These are phyloP conservation scores for Pseudopediastrum boryanum DNA, from an alignment of 139 green algal species.

Conservation along the genomic window DNA sequence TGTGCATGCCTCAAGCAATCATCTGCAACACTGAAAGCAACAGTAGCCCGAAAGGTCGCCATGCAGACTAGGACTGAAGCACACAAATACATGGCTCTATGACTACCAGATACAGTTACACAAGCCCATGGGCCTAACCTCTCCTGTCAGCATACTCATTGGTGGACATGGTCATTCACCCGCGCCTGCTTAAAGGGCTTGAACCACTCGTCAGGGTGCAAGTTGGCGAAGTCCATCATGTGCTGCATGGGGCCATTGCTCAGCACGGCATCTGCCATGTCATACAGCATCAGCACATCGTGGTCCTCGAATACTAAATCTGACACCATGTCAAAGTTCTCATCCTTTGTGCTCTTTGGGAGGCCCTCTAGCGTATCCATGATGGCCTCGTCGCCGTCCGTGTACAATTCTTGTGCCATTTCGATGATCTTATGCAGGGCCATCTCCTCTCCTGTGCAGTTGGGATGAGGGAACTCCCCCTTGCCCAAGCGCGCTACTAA, in stretches of 20 bases:
- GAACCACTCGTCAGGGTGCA: slow-evolving; percentile 10
- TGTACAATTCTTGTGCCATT: not conserved
- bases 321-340: slow-evolving; percentile 3
- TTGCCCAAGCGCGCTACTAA: not conserved
- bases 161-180: not conserved
- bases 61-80: too few relatives aligned
- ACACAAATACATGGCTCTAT: too few relatives aligned
- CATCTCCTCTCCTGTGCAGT: slow-evolving; percentile 9
- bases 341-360: not conserved
- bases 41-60: too few relatives aligned
- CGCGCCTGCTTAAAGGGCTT: not conserved
- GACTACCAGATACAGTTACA: too few relatives aligned
- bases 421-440: not conserved
- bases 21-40: too few relatives aligned
- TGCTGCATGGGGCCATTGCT: not conserved
- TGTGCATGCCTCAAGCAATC: too few relatives aligned
- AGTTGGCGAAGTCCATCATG: not conserved
- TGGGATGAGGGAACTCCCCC: not conserved
- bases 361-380: not conserved
- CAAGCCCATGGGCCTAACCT: too few relatives aligned
- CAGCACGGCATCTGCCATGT: not conserved
- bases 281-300: slow-evolving; percentile 14
- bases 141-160: too few relatives aligned
- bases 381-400: not conserved
- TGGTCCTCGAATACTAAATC: not conserved